Percentiles rank a stretch among this genome's conserved stretches.
phyloP scores from a whole-genome alignment of 2,329 filamentous ascomycete genomes.

The Epichloe scottii region DNA sequence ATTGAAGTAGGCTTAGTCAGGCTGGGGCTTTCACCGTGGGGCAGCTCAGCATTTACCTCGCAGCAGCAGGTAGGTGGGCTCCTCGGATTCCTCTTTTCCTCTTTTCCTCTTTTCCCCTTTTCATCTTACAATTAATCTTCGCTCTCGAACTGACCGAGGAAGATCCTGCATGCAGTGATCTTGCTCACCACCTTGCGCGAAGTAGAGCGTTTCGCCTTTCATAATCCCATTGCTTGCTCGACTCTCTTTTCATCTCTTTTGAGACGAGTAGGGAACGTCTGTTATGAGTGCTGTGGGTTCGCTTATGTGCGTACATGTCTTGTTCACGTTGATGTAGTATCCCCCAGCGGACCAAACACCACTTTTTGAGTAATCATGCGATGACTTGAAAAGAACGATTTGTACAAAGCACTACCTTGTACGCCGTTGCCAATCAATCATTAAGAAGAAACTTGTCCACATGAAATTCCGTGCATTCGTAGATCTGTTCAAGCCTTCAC shows the following conservation, averaged over 20 bases:
- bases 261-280: background rate
- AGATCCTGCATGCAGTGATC: constrained; percentile 23
- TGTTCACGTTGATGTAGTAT: background rate
- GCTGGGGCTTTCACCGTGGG: background rate
- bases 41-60: background rate
- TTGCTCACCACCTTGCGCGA: constrained; percentile 33
- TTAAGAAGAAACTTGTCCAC: background rate
- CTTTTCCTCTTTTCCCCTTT: constrained; percentile 25
- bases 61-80: background rate
- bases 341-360: background rate
- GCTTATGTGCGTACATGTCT: constrained; percentile 46
- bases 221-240: constrained; percentile 45
- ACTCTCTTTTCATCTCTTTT: constrained; percentile 13
- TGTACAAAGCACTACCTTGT: constrained; percentile 4
- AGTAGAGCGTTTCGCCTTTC: constrained; percentile 46
- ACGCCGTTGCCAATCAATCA: constrained; percentile 4
- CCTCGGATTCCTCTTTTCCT: background rate
- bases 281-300: constrained; percentile 42
- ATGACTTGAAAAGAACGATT: background rate
- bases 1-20: background rate
- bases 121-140: constrained; percentile 36
- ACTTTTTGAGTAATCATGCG: background rate
- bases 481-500: constrained; percentile 6
- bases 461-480: background rate
- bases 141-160: constrained; percentile 22